Base-by-base conservation (phyloP, 2,329 filamentous ascomycete genomes). In the Emydomyces testavorans region DNA sequence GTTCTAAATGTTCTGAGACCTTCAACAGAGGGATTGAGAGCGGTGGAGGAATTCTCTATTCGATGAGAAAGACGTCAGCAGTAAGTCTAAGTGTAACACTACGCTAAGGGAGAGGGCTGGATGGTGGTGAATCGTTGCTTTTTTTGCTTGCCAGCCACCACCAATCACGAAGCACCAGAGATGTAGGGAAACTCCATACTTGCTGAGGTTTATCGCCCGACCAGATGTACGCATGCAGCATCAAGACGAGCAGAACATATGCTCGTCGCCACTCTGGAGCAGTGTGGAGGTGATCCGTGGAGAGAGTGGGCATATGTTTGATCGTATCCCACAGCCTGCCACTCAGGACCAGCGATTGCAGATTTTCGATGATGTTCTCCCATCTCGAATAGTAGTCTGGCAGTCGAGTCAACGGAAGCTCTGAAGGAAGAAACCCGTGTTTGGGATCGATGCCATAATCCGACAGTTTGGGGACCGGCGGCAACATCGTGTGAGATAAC, bases 361-460 rank as follows among this genome's bases (percentile, higher is more conserved):
- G 74, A 60, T 94, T 95, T 56, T 81, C 77, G 28, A 83, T 78
- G 42, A 95, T 76, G 38, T 83, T 78, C 69, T 98, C 92, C 92
- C 92, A 98, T 62, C 87, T 86, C 65, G 85, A 82, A 68, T 96
- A 98, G 71, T 95, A 96, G 2, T 83, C 85, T 7, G 88, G 84
- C 11, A 98, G 79, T 48, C 78, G 72, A 52, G 85, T 80, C 53
- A 96, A 73, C 35, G 92, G 92, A 29, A 84, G 70, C 54, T 86
- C 80, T 53, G 84, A 74, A 1, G 92, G 88, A 46, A 98, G 78
- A 70, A 98, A 98, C 60, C 92, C 92, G 68, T 87, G 79, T 49
- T 79, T 58, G 8, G 67, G 60, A 21, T 70, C 70, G 46, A 73
- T 64, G 67, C 83, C 85, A 69, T 93, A 94, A 66, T 93, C 82